These are phyloP conservation scores for Helianthus annuus DNA, from an alignment of 129 eudicot genomes.

Conservation along the genomic window DNA sequence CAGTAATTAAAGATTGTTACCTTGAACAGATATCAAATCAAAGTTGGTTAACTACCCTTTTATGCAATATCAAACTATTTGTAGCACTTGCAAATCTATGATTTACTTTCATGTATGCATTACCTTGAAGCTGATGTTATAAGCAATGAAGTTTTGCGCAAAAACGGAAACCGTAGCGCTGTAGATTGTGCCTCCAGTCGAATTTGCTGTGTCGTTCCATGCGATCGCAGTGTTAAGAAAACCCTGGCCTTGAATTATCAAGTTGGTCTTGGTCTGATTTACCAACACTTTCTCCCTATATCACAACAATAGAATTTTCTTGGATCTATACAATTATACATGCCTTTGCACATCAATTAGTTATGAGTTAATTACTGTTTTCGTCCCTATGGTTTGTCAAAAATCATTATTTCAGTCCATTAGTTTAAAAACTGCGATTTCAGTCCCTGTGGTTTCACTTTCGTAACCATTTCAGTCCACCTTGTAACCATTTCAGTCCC, in stretches of 20 bases:
- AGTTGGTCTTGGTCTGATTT: slow-evolving; percentile 54
- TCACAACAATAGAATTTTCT: neutral
- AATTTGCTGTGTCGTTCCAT: slow-evolving; percentile 93
- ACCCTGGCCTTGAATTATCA: slow-evolving; percentile 83
- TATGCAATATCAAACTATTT: neutral
- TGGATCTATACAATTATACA: neutral
- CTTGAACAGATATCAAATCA: too few species aligned
- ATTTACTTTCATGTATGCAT: slow-evolving; percentile 6
- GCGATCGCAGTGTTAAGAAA: slow-evolving; percentile 64
- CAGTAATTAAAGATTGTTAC: too few species aligned
- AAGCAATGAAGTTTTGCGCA: slow-evolving; percentile 69
- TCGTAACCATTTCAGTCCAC: too few species aligned
- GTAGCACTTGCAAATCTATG: neutral
- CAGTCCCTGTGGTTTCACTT: too few species aligned
- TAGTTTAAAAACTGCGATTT: too few species aligned
- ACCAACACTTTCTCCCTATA: slow-evolving; percentile 79
- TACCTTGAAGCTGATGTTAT: slow-evolving; percentile 89
- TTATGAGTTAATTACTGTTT: too few species aligned
- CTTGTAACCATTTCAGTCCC: too few species aligned
- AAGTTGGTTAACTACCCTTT: too few species aligned
- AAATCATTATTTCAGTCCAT: too few species aligned
- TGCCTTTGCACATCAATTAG: neutral
- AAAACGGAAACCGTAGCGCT: slow-evolving; percentile 64
- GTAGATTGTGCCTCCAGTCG: slow-evolving; percentile 72
- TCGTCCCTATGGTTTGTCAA: too few species aligned